These are phyloP conservation scores for Alternaria consortialis DNA, from an alignment of 2,329 filamentous ascomycete species.

Conservation along the genomic window DNA sequence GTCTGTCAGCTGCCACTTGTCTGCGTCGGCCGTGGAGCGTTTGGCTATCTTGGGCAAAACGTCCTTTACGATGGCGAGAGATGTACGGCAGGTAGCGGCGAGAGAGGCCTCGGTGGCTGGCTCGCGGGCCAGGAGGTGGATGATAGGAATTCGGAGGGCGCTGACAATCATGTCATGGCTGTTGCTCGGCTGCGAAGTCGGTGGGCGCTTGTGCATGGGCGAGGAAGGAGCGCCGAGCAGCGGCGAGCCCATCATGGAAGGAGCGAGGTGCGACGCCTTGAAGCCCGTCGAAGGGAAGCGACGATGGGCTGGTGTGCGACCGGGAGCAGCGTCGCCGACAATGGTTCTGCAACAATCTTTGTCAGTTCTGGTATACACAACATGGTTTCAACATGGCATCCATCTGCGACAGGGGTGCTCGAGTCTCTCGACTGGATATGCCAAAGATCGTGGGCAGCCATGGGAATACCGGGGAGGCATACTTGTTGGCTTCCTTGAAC, in stretches of 20 bases:
- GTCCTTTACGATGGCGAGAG: conserved; percentile 40
- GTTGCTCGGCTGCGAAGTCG: conserved; percentile 54
- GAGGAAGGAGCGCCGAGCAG: conserved; percentile 50
- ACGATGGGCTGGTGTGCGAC: conserved; percentile 46
- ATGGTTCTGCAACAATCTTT: conserved; percentile 46
- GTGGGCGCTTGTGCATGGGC: conserved; percentile 45
- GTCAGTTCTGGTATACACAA: conserved; percentile 39
- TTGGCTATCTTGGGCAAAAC: conserved; percentile 61
- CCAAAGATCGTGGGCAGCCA: conserved; percentile 32
- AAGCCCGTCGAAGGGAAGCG: conserved; percentile 50
- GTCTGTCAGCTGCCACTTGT: conserved; percentile 60
- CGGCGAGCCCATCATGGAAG: conserved; percentile 52
- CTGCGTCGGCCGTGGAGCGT: conserved; percentile 58
- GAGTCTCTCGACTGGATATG: conserved; percentile 27
- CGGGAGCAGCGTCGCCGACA: conserved; percentile 45
- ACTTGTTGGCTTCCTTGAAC: conserved; percentile 68
- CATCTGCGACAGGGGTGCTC: conserved; percentile 18
- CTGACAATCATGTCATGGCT: conserved; percentile 45
- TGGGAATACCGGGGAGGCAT: conserved; percentile 46
- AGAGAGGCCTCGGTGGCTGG: conserved; percentile 42
- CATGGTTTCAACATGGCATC: conserved; percentile 16
- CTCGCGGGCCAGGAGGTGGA: conserved; percentile 63
- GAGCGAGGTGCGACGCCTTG: conserved; percentile 46
- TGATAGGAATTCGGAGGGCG: conserved; percentile 56
- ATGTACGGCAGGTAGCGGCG: conserved; percentile 44